Base-by-base conservation (phyloP, 1,139 yeast species). In the Diutina neorugosa region DNA sequence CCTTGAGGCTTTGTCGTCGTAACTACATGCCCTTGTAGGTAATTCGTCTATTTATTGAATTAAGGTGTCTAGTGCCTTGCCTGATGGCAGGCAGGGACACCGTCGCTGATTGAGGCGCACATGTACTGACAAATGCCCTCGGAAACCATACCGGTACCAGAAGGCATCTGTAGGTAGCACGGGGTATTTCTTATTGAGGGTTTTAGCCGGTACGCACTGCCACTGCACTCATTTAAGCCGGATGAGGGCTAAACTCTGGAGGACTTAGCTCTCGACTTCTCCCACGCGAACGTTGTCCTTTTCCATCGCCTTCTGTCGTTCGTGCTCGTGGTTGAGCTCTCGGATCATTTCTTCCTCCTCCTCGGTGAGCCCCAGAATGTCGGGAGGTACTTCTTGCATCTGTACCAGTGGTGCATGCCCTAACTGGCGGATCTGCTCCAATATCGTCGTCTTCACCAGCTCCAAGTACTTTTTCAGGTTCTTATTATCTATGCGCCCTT, bases 321-420 rank as follows among this genome's bases (percentile, higher is more conserved):
- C 46, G 23, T 60, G 62, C 58, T 83, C 89, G 52, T 70, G 75
- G 55, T 79, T 78, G 57, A 81, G 62, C 51, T 78, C 84, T 50
- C 73, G 66, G 9, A 77, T 67, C 1, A 72, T 65, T 52, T 73
- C 74, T 56, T 84, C 90, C 55, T 83, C 86, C 51, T 82, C 82
- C 60, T 79, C 73, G 44, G 79, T 71, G 60, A 86, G 68, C 57
- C 87, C 87, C 55, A 84, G 81, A 43, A 86, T 70, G 60, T 88
- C 96, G 0, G 96, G 96, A 2, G 96, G 96, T 6, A 86, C 78
- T 58, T 86, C 90, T 61, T 79, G 85, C 96, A 90, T 89, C 61
- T 88, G 87, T 4, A 93, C 98, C 58, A 95, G 84, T 3, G 98
- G 99, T 0, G 98, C 98, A 53, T 91, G 91, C 60, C 86, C 86